Evolutionary conservation across 2,329 filamentous ascomycete genomes (phyloP), one percentile per base, ranked within the genome.

Genomic region (Ascochyta viciae-villosae): DNA sequence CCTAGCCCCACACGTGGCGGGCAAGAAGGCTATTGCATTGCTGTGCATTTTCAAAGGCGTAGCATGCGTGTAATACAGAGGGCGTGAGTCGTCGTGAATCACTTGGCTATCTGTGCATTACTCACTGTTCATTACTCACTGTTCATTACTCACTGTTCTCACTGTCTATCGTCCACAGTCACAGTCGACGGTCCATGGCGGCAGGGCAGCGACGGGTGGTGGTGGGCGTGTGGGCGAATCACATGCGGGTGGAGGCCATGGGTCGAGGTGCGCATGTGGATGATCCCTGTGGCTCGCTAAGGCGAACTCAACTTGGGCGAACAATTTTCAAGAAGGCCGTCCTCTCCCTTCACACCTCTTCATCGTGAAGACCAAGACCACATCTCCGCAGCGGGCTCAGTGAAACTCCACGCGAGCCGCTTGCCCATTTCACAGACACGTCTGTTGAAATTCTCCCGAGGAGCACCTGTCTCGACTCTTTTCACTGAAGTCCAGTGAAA

Each of bases 351-450:
- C 60, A 60, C 63, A 65, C 67, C 63, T 72, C 67, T 71, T 71
- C 71, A 72, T 72, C 67, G 64, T 66, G 72, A 73, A 73, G 65
- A 73, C 61, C 50, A 22, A 37, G 22, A 54, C 60, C 63, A 64
- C 61, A 61, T 62, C 56, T 62, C 59, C 63, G 67, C 70, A 73
- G 70, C 70, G 68, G 67, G 58, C 69, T 68, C 64, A 61, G 63
- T 68, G 62, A 54, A 51, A 39, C 52, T 65, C 55, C 62, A 67
- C 65, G 59, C 54, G 69, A 72, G 72, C 64, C 74, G 71, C 73
- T 71, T 67, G 71, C 68, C 63, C 58, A 72, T 72, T 76, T 76
- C 74, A 71, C 70, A 73, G 69, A 65, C 61, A 51, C 59, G 60
- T 70, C 72, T 74, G 71, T 74, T 65, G 74, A 76, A 74, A 74